Percentiles rank a stretch among this genome's conserved stretches.
phyloP scores from a whole-genome alignment of 2,329 filamentous ascomycete genomes.

The Aspergillus caelatus region DNA sequence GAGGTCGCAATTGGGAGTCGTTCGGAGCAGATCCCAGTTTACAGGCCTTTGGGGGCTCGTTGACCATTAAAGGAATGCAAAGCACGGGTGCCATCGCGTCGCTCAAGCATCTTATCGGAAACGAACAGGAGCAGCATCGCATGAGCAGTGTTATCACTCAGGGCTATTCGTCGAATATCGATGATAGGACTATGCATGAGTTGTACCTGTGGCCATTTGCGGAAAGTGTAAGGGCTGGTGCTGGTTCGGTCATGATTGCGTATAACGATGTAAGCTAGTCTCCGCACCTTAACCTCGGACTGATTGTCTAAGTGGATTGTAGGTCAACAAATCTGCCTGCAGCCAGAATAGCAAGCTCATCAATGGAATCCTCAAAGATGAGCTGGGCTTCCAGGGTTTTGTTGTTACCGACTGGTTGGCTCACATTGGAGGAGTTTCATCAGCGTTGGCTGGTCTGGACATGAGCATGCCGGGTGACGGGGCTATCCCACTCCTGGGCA shows the following conservation, averaged over 20 bases:
- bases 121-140: constrained; percentile 49
- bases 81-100: constrained; percentile 59
- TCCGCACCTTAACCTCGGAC: neutral
- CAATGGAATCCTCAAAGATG: constrained; percentile 72
- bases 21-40: constrained; percentile 72
- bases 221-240: constrained; percentile 51
- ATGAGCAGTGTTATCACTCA: constrained; percentile 50
- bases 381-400: constrained; percentile 72
- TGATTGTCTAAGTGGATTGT: neutral
- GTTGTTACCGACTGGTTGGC: constrained; percentile 73
- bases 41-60: constrained; percentile 54
- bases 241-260: constrained; percentile 49
- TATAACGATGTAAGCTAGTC: constrained; percentile 43
- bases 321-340: constrained; percentile 67
- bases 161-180: constrained; percentile 53
- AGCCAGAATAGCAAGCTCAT: constrained; percentile 70
- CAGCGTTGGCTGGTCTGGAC: constrained; percentile 65
- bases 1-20: constrained; percentile 75
- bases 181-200: constrained; percentile 53
- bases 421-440: constrained; percentile 62
- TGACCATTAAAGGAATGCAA: constrained; percentile 61
- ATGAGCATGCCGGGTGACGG: constrained; percentile 71
- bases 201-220: constrained; percentile 55
- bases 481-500: constrained; percentile 54
- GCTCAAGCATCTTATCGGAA: constrained; percentile 61